These are phyloP conservation scores for Microdochium bolleyi DNA, from an alignment of 2,329 filamentous ascomycete genomes.

Conservation along the genomic window DNA sequence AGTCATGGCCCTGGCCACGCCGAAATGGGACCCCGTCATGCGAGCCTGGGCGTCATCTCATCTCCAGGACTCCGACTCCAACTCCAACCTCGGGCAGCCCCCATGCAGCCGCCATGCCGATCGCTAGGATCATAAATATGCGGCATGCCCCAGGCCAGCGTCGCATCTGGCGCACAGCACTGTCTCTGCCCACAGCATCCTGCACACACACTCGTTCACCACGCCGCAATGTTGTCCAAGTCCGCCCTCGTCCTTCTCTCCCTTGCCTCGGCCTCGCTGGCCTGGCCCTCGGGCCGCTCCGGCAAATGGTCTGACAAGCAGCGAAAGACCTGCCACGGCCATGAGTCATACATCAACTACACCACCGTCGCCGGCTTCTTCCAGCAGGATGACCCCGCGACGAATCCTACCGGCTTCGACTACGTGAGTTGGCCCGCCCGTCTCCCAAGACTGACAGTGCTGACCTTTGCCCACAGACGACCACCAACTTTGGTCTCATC, in stretches of 20 bases:
- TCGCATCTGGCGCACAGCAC: neutral
- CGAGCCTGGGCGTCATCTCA: neutral
- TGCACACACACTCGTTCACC: neutral
- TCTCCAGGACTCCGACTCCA: neutral
- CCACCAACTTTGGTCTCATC: slow-evolving; percentile 58
- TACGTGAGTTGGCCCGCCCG: slow-evolving; percentile 40
- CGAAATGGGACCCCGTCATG: no score
- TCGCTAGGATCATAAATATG: no score
- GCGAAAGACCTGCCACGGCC: slow-evolving; percentile 6
- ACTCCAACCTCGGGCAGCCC: neutral
- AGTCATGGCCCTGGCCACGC: neutral
- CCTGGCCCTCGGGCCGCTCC: slow-evolving; percentile 13
- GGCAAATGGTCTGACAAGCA: slow-evolving; percentile 10
- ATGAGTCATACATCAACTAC: slow-evolving; percentile 42
- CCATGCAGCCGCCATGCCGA: no score
- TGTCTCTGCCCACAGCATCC: neutral
- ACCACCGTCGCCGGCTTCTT: slow-evolving; percentile 55
- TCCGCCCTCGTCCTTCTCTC: slow-evolving; percentile 10
- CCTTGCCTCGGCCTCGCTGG: slow-evolving; percentile 9
- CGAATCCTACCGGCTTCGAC: slow-evolving; percentile 50
- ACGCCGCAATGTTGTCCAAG: slow-evolving; percentile 8
- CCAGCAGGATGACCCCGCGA: slow-evolving; percentile 51
- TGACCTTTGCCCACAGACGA: slow-evolving; percentile 31
- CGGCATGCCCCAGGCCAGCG: no score
- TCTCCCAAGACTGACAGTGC: neutral